Evolutionary conservation across 257 asterid species (phyloP), one percentile per base, ranked within the genome.

Genomic region (Penstemon barbatus): DNA sequence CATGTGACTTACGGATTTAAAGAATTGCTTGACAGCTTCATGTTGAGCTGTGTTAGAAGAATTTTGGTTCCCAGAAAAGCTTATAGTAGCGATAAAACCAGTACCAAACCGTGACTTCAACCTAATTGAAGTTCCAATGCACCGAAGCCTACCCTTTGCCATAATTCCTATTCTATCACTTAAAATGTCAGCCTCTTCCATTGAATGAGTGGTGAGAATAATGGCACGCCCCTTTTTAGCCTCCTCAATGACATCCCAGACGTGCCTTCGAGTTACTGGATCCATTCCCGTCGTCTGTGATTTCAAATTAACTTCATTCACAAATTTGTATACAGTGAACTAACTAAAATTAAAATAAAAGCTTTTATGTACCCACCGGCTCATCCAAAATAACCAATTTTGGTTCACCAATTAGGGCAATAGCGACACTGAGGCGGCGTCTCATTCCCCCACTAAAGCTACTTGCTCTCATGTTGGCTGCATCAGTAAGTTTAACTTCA

Each of bases 141-240:
- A 92, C 54, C 98, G 94, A 72, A 92, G 97, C 80, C 87, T 85
- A 65, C 98, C 98, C 82, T 92, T 92, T 61, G 98, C 98, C 96
- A 92, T 88, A 69, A 92, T 92, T 57, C 96, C 98, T 52, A 90
- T 85, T 53, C 98, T 86, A 68, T 90, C 98, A 63, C 97, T 82
- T 77, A 92, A 81, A 68, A 90, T 83, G 74, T 92, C 98, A 59
- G 97, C 98, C 81, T 92, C 97, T 74, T 92, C 98, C 98, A 92
- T 92, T 12, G 98, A 90, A 85, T 92, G 98, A 71, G 98, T 92
- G 15, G 98, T 92, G 61, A 92, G 81, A 66, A 92, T 84, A 44
- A 92, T 86, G 8, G 97, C 95, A 45, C 98, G 93, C 49, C 98
- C 97, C 78, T 73, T 85, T 73, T 92, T 92, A 49, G 98, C 95